A percentile compares a stretch with the other conserved stretches of the same genome.
Evolutionary conservation across 352 stramenopile genomes (phyloP).

Genomic region (Globisporangium echinulatum): DNA sequence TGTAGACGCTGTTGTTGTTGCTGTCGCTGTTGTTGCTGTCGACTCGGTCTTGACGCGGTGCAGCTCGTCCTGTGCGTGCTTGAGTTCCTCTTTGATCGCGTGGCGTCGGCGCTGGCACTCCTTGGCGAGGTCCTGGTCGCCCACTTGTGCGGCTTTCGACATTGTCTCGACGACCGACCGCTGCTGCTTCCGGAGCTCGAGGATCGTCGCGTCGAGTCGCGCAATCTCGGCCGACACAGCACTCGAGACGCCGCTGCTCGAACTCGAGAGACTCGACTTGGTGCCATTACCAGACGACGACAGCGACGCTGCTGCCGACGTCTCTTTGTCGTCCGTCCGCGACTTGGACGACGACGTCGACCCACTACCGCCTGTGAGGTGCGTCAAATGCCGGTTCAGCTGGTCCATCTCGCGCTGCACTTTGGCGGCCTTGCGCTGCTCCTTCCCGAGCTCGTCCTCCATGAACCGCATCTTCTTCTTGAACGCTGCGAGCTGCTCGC

Average conservation of each 20-base stretch:
- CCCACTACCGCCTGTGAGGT: conserved; percentile 12
- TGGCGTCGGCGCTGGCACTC: conserved; percentile 70
- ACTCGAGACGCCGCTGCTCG: conserved; percentile 14
- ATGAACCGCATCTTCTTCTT: conserved; percentile 68
- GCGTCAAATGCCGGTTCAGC: conserved; percentile 67
- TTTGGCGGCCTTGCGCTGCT: conserved; percentile 65
- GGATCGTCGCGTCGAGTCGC: conserved; percentile 61
- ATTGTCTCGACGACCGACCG: conserved; percentile 63
- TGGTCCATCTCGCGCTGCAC: conserved; percentile 84
- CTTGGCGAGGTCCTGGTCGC: conserved; percentile 67
- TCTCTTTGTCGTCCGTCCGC: neutral
- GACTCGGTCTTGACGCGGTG: conserved; percentile 45
- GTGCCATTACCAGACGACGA: conserved; percentile 10
- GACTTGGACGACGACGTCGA: conserved; percentile 18
- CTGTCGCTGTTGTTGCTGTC: neutral
- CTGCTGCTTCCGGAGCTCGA: conserved; percentile 76
- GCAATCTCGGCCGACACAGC: conserved; percentile 45
- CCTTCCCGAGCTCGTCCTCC: conserved; percentile 75
- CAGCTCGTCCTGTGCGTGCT: conserved; percentile 58
- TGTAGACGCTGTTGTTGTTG: conserved; percentile 10
- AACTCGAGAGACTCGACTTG: conserved; percentile 14
- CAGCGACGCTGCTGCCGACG: conserved; percentile 27
- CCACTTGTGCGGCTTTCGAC: conserved; percentile 58
- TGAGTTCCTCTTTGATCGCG: conserved; percentile 75
- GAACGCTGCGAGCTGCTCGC: conserved; percentile 48